Evolutionary conservation across 352 stramenopile genomes (phyloP).

Genomic region (Pythium aquatile): DNA sequence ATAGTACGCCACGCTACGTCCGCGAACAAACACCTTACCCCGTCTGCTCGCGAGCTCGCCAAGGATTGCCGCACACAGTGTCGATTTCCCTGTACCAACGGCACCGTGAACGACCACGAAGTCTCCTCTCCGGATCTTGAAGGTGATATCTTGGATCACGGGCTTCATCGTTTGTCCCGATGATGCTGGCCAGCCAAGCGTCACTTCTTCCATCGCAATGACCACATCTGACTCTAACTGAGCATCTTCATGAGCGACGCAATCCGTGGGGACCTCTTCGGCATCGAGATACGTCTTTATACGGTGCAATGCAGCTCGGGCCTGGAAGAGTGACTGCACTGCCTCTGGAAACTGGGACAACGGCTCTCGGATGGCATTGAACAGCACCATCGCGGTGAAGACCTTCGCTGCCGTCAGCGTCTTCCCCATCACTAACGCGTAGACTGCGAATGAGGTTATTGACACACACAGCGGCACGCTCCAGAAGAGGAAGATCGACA

Average conservation of each 20-base stretch:
- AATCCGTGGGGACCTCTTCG: background rate
- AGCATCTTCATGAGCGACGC: background rate
- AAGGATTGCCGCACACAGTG: slow-evolving; percentile 47
- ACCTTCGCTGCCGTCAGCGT: slow-evolving; percentile 34
- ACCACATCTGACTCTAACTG: background rate
- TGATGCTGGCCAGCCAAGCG: background rate
- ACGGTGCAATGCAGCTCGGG: slow-evolving; percentile 17
- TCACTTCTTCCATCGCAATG: background rate
- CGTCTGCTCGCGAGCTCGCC: slow-evolving; percentile 82
- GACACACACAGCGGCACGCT: slow-evolving; percentile 29
- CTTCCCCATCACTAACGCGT: slow-evolving; percentile 31
- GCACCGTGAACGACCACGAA: slow-evolving; percentile 49
- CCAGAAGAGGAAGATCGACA: slow-evolving; percentile 59
- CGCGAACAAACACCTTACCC: slow-evolving; percentile 42
- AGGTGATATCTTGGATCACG: background rate
- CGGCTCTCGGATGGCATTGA: slow-evolving; percentile 28
- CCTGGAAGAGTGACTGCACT: slow-evolving; percentile 23
- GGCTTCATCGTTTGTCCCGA: background rate
- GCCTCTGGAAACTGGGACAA: slow-evolving; percentile 22
- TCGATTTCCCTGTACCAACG: slow-evolving; percentile 59
- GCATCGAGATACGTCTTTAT: slow-evolving; percentile 18
- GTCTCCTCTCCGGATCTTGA: slow-evolving; percentile 37
- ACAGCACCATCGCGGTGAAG: slow-evolving; percentile 34
- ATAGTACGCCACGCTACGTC: slow-evolving; percentile 56
- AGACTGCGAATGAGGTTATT: slow-evolving; percentile 32